These are phyloP conservation scores for Xanthoconium purpureum DNA, from an alignment of 768 basidiomycete genomes.

Conservation along the genomic window DNA sequence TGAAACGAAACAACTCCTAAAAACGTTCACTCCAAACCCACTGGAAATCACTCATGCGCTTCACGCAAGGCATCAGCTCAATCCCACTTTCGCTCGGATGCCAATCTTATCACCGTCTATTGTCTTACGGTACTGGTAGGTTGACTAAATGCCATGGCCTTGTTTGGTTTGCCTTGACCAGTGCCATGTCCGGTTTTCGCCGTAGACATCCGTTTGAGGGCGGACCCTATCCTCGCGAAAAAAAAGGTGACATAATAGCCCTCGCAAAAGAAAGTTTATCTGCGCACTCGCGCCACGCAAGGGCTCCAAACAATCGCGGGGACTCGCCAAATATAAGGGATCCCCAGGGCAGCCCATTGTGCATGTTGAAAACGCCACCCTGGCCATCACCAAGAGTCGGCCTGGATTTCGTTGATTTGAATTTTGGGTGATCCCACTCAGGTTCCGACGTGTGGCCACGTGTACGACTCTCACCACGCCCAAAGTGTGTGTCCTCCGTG, in stretches of 20 bases:
- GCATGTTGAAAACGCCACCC: too few relatives aligned
- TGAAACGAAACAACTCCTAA: not conserved
- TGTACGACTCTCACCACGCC: too few relatives aligned
- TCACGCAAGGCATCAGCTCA: conserved; percentile 14
- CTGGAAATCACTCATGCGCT: conserved; percentile 6
- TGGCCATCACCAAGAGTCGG: too few relatives aligned
- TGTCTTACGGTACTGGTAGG: not conserved
- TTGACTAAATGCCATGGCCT: too few relatives aligned
- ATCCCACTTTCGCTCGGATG: not conserved
- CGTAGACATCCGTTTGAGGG: too few relatives aligned
- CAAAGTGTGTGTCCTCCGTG: too few relatives aligned
- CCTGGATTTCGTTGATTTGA: not conserved
- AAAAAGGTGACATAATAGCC: not conserved
- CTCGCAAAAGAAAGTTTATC: too few relatives aligned
- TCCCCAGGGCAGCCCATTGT: too few relatives aligned
- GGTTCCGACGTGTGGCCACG: too few relatives aligned
- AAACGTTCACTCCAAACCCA: not conserved
- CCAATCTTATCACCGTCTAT: not conserved
- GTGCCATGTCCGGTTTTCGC: not conserved
- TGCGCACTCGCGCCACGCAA: too few relatives aligned
- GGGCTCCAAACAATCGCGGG: too few relatives aligned
- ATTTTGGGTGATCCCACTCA: not conserved
- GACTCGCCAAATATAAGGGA: too few relatives aligned
- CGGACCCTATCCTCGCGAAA: not conserved
- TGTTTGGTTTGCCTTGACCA: not conserved